Base-by-base conservation (phyloP, 164 flowering plant genomes). In the Annona cherimola region DNA sequence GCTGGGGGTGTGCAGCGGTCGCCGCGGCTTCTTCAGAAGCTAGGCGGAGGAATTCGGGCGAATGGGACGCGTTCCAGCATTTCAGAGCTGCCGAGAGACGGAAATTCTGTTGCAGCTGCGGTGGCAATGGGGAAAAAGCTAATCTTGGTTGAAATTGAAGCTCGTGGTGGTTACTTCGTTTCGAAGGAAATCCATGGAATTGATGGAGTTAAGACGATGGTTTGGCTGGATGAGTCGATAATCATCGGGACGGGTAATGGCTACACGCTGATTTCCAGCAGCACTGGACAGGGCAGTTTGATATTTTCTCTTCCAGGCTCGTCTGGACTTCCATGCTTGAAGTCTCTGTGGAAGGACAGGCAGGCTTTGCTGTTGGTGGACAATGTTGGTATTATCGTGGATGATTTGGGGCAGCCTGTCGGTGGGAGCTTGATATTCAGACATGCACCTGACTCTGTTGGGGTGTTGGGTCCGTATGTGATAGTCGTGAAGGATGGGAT, bases 381-480 rank as follows among this genome's bases (percentile, higher is more conserved):
- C 74, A 93, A 93, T 84, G 91, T 91, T 4, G 99, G 96, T 1
- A 79, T 95, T 46, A 70, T 84, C 72, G 94, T 88, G 41, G 80
- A 90, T 85, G 74, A 75, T 18, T 73, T 83, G 45, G 99, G 99
- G 65, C 91, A 88, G 72, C 99, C 99, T 0, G 85, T 89, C 41
- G 95, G 93, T 70, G 97, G 99, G 73, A 96, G 97, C 74, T 84
- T 96, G 83, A 84, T 91, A 14, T 91, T 96, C 76, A 75, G 76
- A n/a, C 55, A 70, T 60, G 75, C 74, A 16, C 94, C 93, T 0
- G 92, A 88, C 69, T 79, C 89, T 69, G 69, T 93, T 74, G 90
- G 82, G 63, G 93, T 90, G 75, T 73, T 90, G 65, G 84, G 86
- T 19, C 79, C 78, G 1, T 85, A 85, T 85, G 83, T 89, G 74